phyloP scores from a whole-genome alignment of 2,329 filamentous ascomycete genomes.

The Colletotrichum horii region DNA sequence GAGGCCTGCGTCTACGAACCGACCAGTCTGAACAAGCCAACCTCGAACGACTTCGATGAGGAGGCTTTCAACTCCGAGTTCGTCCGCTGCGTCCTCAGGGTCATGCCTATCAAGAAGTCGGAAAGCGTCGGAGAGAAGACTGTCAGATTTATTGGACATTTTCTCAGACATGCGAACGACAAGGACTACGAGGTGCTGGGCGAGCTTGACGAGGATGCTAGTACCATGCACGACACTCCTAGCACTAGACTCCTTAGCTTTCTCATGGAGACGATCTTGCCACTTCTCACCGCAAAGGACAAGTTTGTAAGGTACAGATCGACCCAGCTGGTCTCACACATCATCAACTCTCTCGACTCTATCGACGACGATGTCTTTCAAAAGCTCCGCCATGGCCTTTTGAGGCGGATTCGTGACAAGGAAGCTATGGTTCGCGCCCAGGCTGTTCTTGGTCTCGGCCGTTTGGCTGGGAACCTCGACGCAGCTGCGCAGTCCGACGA shows the following conservation, averaged over 20 bases:
- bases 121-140: constrained; percentile 87
- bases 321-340: constrained; percentile 87
- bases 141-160: constrained; percentile 86
- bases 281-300: constrained; percentile 85
- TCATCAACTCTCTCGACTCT: constrained; percentile 90
- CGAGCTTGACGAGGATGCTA: constrained; percentile 70
- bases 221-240: constrained; percentile 80
- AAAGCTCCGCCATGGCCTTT: constrained; percentile 76
- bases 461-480: constrained; percentile 80
- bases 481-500: constrained; percentile 73
- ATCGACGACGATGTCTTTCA: constrained; percentile 93
- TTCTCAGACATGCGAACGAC: constrained; percentile 74
- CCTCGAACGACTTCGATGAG: constrained; percentile 76
- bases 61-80: constrained; percentile 89
- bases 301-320: constrained; percentile 90
- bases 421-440: constrained; percentile 92
- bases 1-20: constrained; percentile 79
- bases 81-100: constrained; percentile 78
- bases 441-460: constrained; percentile 87
- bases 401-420: constrained; percentile 91
- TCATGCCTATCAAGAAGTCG: constrained; percentile 89
- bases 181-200: constrained; percentile 74
- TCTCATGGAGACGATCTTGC: constrained; percentile 75
- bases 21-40: constrained; percentile 53
- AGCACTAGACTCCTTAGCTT: constrained; percentile 78